These are phyloP conservation scores for Agaricus sinodeliciosus DNA, from an alignment of 768 basidiomycete genomes.

Conservation along the genomic window DNA sequence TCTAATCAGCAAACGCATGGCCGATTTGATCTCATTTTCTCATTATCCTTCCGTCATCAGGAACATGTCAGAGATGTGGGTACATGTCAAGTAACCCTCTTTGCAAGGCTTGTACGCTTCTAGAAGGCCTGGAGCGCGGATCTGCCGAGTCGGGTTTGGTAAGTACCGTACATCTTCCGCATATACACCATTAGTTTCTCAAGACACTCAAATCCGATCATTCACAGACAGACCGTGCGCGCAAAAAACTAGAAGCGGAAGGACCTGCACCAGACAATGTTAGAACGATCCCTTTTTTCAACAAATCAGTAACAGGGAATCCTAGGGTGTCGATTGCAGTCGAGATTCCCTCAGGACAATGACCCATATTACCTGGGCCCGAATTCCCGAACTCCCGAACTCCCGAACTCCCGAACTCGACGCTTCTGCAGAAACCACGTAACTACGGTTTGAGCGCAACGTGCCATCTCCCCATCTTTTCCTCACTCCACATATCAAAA, in stretches of 20 bases:
- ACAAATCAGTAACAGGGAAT: slow-evolving; percentile 32
- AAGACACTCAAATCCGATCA: slow-evolving; percentile 4
- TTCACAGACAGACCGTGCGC: slow-evolving; percentile 58
- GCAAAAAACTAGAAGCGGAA: slow-evolving; percentile 53
- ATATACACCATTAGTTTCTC: neutral
- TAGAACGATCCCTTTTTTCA: slow-evolving; percentile 72
- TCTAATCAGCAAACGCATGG: neutral
- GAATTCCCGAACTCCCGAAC: neutral
- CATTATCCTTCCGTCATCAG: slow-evolving; percentile 32
- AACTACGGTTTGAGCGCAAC: too few species aligned
- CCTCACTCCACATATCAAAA: too few species aligned
- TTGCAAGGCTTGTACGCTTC: slow-evolving; percentile 89
- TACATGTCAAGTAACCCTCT: slow-evolving; percentile 96
- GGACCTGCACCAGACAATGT: slow-evolving; percentile 60
- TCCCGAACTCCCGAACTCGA: neutral
- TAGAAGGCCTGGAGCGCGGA: slow-evolving; percentile 88
- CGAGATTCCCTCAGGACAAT: slow-evolving; percentile 28
- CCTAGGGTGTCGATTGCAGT: slow-evolving; percentile 29
- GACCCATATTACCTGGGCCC: neutral
- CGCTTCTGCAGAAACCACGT: neutral
- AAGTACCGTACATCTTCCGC: slow-evolving; percentile 18
- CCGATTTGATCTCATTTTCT: slow-evolving; percentile 7
- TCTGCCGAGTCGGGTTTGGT: slow-evolving; percentile 60
- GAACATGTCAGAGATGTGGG: slow-evolving; percentile 87
- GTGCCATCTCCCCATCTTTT: too few species aligned